Evolutionary conservation across 2,329 filamentous ascomycete genomes (phyloP).

Genomic region (Microsporum canis): DNA sequence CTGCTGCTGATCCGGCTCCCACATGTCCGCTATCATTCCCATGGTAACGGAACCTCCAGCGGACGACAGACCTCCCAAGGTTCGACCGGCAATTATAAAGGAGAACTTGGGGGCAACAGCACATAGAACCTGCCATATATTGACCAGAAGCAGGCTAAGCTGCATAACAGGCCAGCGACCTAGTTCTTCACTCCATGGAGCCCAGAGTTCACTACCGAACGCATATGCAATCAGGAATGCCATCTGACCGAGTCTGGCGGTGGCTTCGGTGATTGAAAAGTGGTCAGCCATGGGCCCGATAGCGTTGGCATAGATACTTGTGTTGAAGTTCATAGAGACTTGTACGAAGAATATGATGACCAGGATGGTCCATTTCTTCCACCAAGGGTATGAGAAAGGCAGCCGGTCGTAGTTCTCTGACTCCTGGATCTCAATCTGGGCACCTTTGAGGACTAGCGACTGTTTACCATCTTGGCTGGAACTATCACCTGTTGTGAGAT

Average conservation of each 20-base stretch:
- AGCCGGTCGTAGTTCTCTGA: conserved; percentile 54
- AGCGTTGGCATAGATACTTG: conserved; percentile 59
- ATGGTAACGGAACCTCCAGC: conserved; percentile 55
- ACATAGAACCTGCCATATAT: conserved; percentile 63
- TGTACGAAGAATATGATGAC: conserved; percentile 59
- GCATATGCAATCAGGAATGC: conserved; percentile 68
- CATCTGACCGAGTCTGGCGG: conserved; percentile 59
- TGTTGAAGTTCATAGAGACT: conserved; percentile 68
- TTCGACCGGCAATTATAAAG: conserved; percentile 56
- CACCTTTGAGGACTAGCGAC: background rate
- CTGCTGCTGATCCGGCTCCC: conserved; percentile 46
- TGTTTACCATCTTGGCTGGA: background rate
- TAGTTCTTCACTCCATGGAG: conserved; percentile 73
- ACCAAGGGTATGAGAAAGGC: conserved; percentile 48
- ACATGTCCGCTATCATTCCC: conserved; percentile 55
- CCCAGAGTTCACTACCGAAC: conserved; percentile 79
- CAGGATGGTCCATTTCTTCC: conserved; percentile 60
- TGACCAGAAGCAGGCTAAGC: conserved; percentile 60
- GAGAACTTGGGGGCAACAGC: conserved; percentile 61
- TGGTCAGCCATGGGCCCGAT: conserved; percentile 51
- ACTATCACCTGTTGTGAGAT: too few species aligned
- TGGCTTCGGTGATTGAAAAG: conserved; percentile 55
- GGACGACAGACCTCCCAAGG: conserved; percentile 51
- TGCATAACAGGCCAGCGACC: conserved; percentile 66
- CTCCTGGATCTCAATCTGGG: conserved; percentile 31